Evolutionary conservation across 768 basidiomycete species (phyloP), one percentile per base, ranked within the genome.

Genomic region (Jaapia argillacea): DNA sequence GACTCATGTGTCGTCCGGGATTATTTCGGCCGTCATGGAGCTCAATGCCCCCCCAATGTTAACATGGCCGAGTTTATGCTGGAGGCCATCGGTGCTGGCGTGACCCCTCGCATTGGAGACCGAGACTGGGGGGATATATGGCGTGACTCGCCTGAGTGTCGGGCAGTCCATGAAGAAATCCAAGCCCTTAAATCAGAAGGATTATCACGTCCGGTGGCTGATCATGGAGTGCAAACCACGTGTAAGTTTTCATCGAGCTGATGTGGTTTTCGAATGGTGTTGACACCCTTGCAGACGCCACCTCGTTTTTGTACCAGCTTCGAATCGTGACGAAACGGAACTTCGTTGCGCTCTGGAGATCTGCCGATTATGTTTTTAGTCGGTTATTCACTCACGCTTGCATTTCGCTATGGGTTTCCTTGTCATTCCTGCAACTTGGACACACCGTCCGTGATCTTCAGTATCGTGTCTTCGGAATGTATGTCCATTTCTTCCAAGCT

Each of bases 101-200:
- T 85, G 36, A 70, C 80, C 10, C 72, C 81, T 0, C 71, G 78
- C 39, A 70, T 88, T 27, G 85, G 85, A 1, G 72, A 81, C 44
- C 76, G 78, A 24, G 90, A 94, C 54, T 94, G 91, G 91, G 79
- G 79, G 44, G 78, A 87, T 48, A 67, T 89, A 40, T 94, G 91
- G 91, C 61, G 75, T 13, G 76, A 83, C 28, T 88, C 83, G 4
- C 67, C 75, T 0, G 83, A 92, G 60, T 65, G 50, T 42, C 54
- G 47, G 24, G 50, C 56, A 5, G 61, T 66, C 50, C 60, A 62
- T 47, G 52, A 52, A 4, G 68, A 76, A 45, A 71, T 78, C 45
- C 55, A 60, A 22, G 52, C 56, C 36, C 64, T 75, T 51, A 70
- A 71, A 46, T 27, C 18, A 21, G 33, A 46, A 13, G 49, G 48